Evolutionary conservation across 345 rosid genomes (phyloP), one percentile per base, ranked within the genome.

Genomic region (Populus nigra): DNA sequence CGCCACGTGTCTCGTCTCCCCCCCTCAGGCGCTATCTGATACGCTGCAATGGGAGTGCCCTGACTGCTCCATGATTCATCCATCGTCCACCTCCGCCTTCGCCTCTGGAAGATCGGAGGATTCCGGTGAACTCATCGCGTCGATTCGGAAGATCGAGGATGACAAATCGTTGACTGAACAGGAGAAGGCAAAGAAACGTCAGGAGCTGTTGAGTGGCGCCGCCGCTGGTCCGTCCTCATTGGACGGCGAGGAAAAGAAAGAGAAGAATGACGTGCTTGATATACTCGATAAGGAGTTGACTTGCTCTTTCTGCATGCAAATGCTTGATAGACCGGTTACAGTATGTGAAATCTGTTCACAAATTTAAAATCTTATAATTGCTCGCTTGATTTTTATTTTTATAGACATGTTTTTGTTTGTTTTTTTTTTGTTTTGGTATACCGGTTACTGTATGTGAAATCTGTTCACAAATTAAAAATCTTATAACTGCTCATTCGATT

Each of bases 261-360:
- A 53, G 2, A 77, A 31, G 66, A 29, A 33, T 7, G 89, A 84
- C 33, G 73, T 85, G 38, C 20, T 88, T 13, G 86, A 80, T 72
- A 39, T 84, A 41, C 80, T 88, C 9, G 81, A 73, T 8, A 86
- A 73, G 17, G 83, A 74, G 69, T 78, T 92, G 2, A 84, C 79
- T 18, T 94, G 98, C 72, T 77, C 91, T 0, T 83, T 91, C 23
- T 94, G 98, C 76, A 81, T 82, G 84, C 86, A 84, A 69, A 39
- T 91, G 72, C 92, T 84, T 27, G 92, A 91, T 10, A 86, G 92
- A n/a, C 98, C 97, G 1, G 92, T 93, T 66, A 83, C 98, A 81
- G 98, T 93, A 59, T 20, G 72, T 13, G 25, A 38, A 11, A 22
- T 68, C 41, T 38, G 18, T 36, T 10, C 13, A 10, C n/a, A n/a